Base-by-base conservation (phyloP, 176 grass and related monocot species). In the Chloris gayana region DNA sequence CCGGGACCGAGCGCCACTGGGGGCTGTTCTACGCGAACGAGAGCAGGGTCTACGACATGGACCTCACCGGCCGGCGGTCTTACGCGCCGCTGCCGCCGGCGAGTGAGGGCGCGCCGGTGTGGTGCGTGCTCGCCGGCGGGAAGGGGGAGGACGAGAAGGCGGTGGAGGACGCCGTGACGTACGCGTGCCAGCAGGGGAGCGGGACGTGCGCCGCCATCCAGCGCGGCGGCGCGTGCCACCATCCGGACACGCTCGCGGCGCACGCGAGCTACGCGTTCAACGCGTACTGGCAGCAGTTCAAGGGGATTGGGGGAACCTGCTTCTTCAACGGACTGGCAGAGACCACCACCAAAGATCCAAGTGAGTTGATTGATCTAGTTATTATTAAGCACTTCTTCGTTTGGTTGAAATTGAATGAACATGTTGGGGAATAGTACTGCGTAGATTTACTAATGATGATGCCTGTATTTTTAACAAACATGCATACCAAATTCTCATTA, bases 241-340 rank as follows among this genome's bases (percentile, higher is more conserved):
- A 85, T 41, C 77, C 91, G 4, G 32, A 82, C 76, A 58, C 42
- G 50, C 8, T 89, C 31, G 68, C 21, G 30, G 87, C 86, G 44
- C 89, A 95, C n/a, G 92, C 92, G 0, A 89, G 62, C 81, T 91
- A 91, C 56, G 92, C 89, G 61, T 91, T 94, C 80, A 94, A 94
- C 60, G 54, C 72, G 0, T 94, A 91, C 57, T 94, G 88, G 86
- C 92, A 91, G 46, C 50, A 80, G 73, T 89, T 91, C 46, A 88
- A 79, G 74, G 30, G 22, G 1, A 25, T 13, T 0, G 89, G 86
- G 46, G 89, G 84, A 34, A 92, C 81, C 5, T 92, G 92, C 66
- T 89, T 60, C 82, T 95, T 95, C 78, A 24, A 87, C 18, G 92
- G 89, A 4, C 83, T 91, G 21, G 92, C 92, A 1, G 61, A 32